phyloP scores from a whole-genome alignment of 805 yeast genomes.

The Ogataea ganodermae region DNA sequence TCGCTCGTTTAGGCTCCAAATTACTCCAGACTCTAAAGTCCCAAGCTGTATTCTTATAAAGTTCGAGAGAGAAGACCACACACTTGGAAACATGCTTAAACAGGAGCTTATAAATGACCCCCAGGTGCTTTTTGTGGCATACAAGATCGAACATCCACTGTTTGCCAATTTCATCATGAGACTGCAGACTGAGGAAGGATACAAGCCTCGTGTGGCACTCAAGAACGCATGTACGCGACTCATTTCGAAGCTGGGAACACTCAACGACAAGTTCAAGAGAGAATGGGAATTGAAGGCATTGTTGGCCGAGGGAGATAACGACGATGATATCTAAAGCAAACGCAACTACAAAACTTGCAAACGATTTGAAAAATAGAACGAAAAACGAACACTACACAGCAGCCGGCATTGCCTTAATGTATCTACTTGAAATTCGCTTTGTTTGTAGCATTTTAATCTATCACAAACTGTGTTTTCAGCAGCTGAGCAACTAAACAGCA shows the following conservation, averaged over 20 bases:
- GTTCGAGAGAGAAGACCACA: slow-evolving; percentile 97
- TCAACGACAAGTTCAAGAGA: slow-evolving; percentile 77
- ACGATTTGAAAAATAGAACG: no score
- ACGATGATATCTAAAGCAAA: slow-evolving; percentile 29
- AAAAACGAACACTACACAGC: neutral
- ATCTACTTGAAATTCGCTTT: neutral
- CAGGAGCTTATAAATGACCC: slow-evolving; percentile 84
- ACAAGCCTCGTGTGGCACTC: slow-evolving; percentile 87
- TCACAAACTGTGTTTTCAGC: no score
- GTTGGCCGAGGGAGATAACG: slow-evolving; percentile 55
- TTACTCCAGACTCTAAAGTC: slow-evolving; percentile 91
- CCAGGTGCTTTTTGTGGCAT: slow-evolving; percentile 93
- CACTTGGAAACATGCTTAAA: slow-evolving; percentile 86
- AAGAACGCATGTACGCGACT: slow-evolving; percentile 85
- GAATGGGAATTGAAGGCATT: slow-evolving; percentile 92
- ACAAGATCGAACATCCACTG: slow-evolving; percentile 96
- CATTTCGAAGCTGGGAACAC: slow-evolving; percentile 72
- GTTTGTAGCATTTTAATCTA: no score
- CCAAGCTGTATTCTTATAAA: slow-evolving; percentile 93
- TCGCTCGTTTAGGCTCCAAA: slow-evolving; percentile 55
- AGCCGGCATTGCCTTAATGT: neutral
- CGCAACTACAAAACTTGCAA: neutral
- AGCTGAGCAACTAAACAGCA: no score
- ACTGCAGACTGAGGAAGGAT: slow-evolving; percentile 94
- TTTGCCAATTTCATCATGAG: slow-evolving; percentile 94